A percentile compares a stretch with the other conserved stretches of the same genome.
These are phyloP conservation scores for Jacaranda copaia DNA, from an alignment of 257 asterid species.

Conservation along the genomic window DNA sequence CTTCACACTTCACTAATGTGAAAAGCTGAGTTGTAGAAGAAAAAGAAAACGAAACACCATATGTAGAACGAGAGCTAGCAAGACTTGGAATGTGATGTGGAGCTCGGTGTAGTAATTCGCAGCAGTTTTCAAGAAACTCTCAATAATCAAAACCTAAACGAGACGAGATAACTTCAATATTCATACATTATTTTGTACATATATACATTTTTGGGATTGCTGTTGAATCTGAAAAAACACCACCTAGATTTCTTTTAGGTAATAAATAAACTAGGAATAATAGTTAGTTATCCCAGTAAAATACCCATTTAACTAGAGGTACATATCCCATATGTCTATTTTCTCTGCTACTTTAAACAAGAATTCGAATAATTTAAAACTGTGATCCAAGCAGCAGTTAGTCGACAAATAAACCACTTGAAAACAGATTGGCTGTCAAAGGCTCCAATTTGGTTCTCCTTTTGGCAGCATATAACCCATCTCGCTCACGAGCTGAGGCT, in stretches of 20 bases:
- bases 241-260: not conserved
- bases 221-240: too few species aligned
- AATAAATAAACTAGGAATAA: conserved; percentile 23
- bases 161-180: too few species aligned
- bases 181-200: too few species aligned
- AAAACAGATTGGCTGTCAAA: conserved; percentile 49
- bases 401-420: conserved; percentile 56
- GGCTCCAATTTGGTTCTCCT: conserved; percentile 67
- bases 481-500: conserved; percentile 42
- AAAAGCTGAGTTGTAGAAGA: too few species aligned
- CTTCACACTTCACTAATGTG: too few species aligned
- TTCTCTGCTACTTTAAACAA: conserved; percentile 26
- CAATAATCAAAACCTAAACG: too few species aligned
- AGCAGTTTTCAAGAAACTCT: too few species aligned
- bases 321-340: conserved; percentile 29
- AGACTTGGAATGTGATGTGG: too few species aligned
- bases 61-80: too few species aligned
- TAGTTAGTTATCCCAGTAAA: conserved; percentile 27
- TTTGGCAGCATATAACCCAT: conserved; percentile 60
- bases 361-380: conserved; percentile 50
- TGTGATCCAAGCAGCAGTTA: conserved; percentile 67
- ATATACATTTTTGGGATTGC: too few species aligned
- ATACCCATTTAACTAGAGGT: conserved; percentile 11
- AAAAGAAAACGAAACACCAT: too few species aligned
- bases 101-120: too few species aligned